phyloP scores from a whole-genome alignment of 23 red algal species.

The Gracilaria caudata region DNA sequence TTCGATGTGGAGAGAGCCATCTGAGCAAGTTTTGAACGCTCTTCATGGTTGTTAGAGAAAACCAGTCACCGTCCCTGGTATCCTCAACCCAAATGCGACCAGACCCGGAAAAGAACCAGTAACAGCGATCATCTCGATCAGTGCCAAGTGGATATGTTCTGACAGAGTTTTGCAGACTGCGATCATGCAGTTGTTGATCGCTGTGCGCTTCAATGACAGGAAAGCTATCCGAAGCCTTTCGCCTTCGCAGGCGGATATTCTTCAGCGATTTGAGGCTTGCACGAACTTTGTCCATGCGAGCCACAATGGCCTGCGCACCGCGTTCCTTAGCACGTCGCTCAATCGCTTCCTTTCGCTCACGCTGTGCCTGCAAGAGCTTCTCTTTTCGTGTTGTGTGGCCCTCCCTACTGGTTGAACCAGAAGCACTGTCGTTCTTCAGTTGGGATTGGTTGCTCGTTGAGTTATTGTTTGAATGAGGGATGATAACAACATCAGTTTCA shows the following conservation, averaged over 20 bases:
- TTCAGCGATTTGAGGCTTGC: constrained; percentile 45
- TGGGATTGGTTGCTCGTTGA: not conserved
- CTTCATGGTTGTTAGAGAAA: constrained; percentile 35
- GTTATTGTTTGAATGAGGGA: not conserved
- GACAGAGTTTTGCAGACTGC: not conserved
- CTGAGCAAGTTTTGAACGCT: constrained; percentile 7
- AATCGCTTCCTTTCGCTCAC: constrained; percentile 26
- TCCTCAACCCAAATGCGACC: constrained; percentile 73
- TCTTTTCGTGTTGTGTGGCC: constrained; percentile 30
- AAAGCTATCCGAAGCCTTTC: constrained; percentile 5
- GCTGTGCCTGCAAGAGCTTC: constrained; percentile 10
- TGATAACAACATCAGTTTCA: constrained; percentile 20
- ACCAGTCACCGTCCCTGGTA: constrained; percentile 47
- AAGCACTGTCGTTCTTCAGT: constrained; percentile 1
- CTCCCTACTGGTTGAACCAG: constrained; percentile 2
- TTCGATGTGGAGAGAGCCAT: constrained; percentile 60
- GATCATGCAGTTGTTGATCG: not conserved
- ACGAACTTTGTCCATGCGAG: constrained; percentile 30
- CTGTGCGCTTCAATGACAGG: not conserved
- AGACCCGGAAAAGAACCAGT: constrained; percentile 62
- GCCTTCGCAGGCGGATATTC: constrained; percentile 32
- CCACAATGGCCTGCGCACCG: constrained; percentile 45
- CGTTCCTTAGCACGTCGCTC: constrained; percentile 39
- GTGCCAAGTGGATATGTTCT: constrained; percentile 59
- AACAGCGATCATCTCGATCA: constrained; percentile 42